Base-by-base conservation (phyloP, 2,329 filamentous ascomycete species). In the Fusarium concolor region DNA sequence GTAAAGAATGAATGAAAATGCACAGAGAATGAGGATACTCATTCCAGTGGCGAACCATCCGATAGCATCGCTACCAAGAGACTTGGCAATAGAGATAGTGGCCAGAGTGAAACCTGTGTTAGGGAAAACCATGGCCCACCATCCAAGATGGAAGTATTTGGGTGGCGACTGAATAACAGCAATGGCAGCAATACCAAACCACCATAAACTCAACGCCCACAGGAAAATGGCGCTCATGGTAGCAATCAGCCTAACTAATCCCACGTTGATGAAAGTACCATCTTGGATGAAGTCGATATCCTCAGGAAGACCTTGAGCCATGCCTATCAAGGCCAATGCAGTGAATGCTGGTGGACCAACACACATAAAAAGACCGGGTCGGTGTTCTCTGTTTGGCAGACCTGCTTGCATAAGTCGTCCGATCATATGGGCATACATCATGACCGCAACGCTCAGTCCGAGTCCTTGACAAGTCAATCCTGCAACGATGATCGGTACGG, bases 401-500 rank as follows among this genome's bases (percentile, higher is more conserved):
- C 90, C 84, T 2, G 84, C 82, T 70, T 87, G 84, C 87, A 93
- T 90, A 28, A 92, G 80, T 6, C 90, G 85, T 38, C 87, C 88
- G 50, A 92, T 85, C 82, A 91, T 92, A 73, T 90, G 86, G 0
- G 89, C 83, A 74, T 92, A 92, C 89, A 92, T 91, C 77, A 92
- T 83, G 38, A 89, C 82, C 2, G 89, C 85, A 18, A 92, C 85
- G 7, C 86, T 85, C 53, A 91, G 85, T 4, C 91, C 91, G 0
- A 93, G 80, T 0, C 90, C 90, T 75, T 93, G 90, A 69, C 87
- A 91, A 2, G 87, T 88, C 37, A 91, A 76, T 4, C 91, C 90
- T 1, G 87, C 89, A 24, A 87, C 81, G 51, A 91, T 80, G 61
- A 93, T 90, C 3, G 88, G 83, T n/a, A 91, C 76, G 2, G 87